Evolutionary conservation across 352 stramenopile species (phyloP).

Genomic region (Globisporangium perplexum): DNA sequence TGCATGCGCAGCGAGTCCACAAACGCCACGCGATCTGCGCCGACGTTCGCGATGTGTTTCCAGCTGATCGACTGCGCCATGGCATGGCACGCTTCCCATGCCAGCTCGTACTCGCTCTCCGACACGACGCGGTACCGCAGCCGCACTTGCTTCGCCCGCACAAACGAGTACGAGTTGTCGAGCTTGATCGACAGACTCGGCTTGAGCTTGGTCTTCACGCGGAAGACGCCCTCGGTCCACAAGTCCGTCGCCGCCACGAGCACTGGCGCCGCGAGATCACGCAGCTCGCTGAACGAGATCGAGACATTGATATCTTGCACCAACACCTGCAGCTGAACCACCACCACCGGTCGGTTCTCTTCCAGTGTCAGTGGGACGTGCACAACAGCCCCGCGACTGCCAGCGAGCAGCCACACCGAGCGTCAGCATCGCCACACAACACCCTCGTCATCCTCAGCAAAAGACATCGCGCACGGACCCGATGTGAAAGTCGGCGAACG

Average conservation of each 20-base stretch:
- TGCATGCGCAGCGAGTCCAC: conserved; percentile 37
- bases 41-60: conserved; percentile 43
- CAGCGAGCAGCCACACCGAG: not conserved
- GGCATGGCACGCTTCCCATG: conserved; percentile 55
- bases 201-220: conserved; percentile 15
- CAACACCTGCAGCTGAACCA: conserved; percentile 29
- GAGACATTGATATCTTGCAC: conserved; percentile 37
- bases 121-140: conserved; percentile 27
- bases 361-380: conserved; percentile 10
- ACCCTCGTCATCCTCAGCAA: not conserved
- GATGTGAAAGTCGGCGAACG: conserved; percentile 32
- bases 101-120: conserved; percentile 22
- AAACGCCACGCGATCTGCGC: conserved; percentile 24
- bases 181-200: conserved; percentile 28
- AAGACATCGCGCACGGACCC: conserved; percentile 24
- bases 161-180: conserved; percentile 67
- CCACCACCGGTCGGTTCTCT: conserved; percentile 5
- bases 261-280: conserved; percentile 31
- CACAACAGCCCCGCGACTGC: conserved; percentile 12
- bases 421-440: not conserved
- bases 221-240: conserved; percentile 48
- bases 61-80: conserved; percentile 73
- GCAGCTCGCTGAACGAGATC: conserved; percentile 16
- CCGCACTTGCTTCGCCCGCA: conserved; percentile 52
- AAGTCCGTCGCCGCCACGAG: conserved; percentile 33